phyloP scores from a whole-genome alignment of 1,284 basidiomycete genomes.

The Cutaneotrichosporon cutaneum region DNA sequence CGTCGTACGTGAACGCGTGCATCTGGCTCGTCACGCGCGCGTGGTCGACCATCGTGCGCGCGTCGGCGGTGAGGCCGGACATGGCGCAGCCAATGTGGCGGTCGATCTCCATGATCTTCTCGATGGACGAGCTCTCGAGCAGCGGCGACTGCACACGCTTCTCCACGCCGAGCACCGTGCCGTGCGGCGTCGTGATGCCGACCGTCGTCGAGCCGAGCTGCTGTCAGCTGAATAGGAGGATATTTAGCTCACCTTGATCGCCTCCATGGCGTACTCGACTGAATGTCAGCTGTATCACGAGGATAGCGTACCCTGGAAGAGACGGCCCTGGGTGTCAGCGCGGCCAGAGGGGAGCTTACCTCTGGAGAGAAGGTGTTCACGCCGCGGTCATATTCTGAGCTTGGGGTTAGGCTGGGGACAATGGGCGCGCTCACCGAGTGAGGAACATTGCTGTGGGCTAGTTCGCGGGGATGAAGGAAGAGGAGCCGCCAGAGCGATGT shows the following conservation, averaged over 20 bases:
- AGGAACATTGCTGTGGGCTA: conserved; percentile 43
- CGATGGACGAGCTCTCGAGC: conserved; percentile 91
- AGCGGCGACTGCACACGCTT: conserved; percentile 97
- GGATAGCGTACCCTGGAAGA: conserved; percentile 54
- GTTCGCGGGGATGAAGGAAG: not conserved
- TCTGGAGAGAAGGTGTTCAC: conserved; percentile 99
- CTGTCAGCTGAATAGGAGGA: conserved; percentile 9
- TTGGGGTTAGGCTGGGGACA: conserved; percentile 22
- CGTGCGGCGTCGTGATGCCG: conserved; percentile 81
- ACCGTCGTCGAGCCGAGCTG: conserved; percentile 97
- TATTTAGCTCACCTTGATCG: conserved; percentile 76
- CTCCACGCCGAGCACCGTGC: conserved; percentile 93
- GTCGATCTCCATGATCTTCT: conserved; percentile 99
- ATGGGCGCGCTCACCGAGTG: conserved; percentile 41
- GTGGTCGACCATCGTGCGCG: conserved; percentile 99
- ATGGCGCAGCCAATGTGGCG: conserved; percentile 94
- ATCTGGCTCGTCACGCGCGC: conserved; percentile 96
- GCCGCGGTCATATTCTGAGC: conserved; percentile 71
- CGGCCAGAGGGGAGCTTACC: conserved; percentile 50
- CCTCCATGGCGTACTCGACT: conserved; percentile 99
- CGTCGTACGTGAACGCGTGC: conserved; percentile 96
- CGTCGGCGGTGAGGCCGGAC: conserved; percentile 97
- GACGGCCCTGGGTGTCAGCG: conserved; percentile 50
- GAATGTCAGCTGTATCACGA: conserved; percentile 17
- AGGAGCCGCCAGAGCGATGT: not conserved